Evolutionary conservation across 108 stramenopile species (phyloP).

Genomic region (Nitzschia inconspicua): DNA sequence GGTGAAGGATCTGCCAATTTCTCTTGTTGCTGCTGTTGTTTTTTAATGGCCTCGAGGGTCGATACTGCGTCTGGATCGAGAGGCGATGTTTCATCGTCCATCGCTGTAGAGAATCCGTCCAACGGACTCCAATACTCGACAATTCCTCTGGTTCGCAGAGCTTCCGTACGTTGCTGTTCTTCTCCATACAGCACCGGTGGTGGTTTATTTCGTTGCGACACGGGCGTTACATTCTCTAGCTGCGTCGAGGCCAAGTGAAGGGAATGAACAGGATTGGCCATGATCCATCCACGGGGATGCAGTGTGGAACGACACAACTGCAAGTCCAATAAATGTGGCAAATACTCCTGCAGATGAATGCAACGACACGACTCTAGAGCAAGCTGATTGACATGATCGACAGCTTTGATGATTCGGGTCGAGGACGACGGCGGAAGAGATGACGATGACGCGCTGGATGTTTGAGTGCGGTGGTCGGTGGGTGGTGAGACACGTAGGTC

Average conservation of each 20-base stretch:
- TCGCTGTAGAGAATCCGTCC: constrained; percentile 15
- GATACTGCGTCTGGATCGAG: too few relatives aligned
- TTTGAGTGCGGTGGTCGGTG: neutral
- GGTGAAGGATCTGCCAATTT: too few relatives aligned
- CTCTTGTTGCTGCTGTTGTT: too few relatives aligned
- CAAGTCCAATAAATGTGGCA: constrained; percentile 26
- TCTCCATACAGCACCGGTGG: constrained; percentile 42
- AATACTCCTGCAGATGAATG: constrained; percentile 30
- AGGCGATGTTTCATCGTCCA: constrained; percentile 16
- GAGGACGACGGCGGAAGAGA: neutral
- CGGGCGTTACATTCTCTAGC: constrained; percentile 8
- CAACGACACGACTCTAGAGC: constrained; percentile 25
- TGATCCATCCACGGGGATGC: constrained; percentile 19
- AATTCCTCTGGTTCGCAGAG: constrained; percentile 32
- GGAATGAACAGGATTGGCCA: constrained; percentile 36
- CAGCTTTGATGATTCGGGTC: neutral
- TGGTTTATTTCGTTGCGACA: neutral
- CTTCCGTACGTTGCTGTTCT: constrained; percentile 42
- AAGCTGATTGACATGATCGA: constrained; percentile 30
- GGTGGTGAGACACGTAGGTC: neutral
- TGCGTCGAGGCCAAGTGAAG: constrained; percentile 31
- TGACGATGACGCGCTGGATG: neutral
- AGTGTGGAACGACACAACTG: constrained; percentile 11
- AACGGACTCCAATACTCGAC: constrained; percentile 36
- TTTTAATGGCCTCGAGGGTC: too few relatives aligned